A percentile compares a stretch with the other conserved stretches of the same genome.
phyloP scores from a whole-genome alignment of 805 yeast species.

The Schwanniomyces yamadae region DNA sequence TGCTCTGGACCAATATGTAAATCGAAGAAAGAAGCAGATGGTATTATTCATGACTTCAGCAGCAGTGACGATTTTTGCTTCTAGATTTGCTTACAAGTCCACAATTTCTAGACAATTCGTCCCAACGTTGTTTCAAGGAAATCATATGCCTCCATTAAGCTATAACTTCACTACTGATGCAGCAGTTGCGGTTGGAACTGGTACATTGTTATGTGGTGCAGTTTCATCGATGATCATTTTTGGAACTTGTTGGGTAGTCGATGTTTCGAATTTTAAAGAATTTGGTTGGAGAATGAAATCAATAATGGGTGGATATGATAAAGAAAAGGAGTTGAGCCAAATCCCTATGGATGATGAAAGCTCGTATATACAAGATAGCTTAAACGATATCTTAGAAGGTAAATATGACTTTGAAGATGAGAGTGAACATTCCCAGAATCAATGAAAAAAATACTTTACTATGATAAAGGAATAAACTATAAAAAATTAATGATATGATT shows the following conservation, averaged over 20 bases:
- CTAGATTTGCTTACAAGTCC: slow-evolving; percentile 74
- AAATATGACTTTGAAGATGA: slow-evolving; percentile 31
- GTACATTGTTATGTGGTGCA: slow-evolving; percentile 71
- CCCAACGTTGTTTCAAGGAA: slow-evolving; percentile 79
- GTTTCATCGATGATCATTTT: slow-evolving; percentile 69
- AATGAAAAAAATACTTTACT: neutral
- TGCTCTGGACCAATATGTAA: slow-evolving; percentile 51
- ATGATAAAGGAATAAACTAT: no score
- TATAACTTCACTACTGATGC: slow-evolving; percentile 82
- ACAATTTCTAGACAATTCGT: slow-evolving; percentile 69
- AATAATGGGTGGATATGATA: slow-evolving; percentile 66
- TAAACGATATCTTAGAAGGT: slow-evolving; percentile 50
- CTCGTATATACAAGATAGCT: slow-evolving; percentile 52
- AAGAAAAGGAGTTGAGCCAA: slow-evolving; percentile 44
- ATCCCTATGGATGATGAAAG: slow-evolving; percentile 58
- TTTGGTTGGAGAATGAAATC: slow-evolving; percentile 68
- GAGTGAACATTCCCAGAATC: neutral
- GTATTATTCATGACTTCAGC: slow-evolving; percentile 71
- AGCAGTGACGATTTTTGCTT: slow-evolving; percentile 64
- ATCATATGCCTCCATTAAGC: slow-evolving; percentile 77
- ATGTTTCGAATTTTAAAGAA: slow-evolving; percentile 66
- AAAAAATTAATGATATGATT: no score
- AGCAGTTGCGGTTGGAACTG: slow-evolving; percentile 77
- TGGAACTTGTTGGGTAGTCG: slow-evolving; percentile 79
- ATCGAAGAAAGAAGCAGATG: slow-evolving; percentile 70